Evolutionary conservation across 495 filamentous ascomycete genomes (phyloP).

Genomic region (Daldinia loculata): DNA sequence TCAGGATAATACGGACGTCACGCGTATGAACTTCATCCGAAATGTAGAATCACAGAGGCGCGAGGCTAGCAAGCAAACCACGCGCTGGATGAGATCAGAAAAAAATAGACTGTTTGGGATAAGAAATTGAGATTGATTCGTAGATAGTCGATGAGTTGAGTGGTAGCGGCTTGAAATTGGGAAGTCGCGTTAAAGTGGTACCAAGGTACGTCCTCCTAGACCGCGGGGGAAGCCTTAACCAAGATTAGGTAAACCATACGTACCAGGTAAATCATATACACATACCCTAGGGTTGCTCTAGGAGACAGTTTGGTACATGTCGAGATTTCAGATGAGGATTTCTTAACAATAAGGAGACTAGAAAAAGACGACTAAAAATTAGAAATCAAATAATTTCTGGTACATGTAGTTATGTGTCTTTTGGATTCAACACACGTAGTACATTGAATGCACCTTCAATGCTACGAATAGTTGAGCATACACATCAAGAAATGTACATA

Average conservation of each 20-base stretch:
- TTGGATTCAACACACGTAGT: too few relatives aligned
- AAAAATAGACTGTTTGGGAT: neutral
- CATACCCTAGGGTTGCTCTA: neutral
- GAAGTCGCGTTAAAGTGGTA: conserved; percentile 37
- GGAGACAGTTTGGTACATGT: too few relatives aligned
- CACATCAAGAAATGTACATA: too few relatives aligned
- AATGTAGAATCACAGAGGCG: neutral
- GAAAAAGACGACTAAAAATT: too few relatives aligned
- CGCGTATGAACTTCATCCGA: conserved; percentile 19
- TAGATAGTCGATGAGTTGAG: neutral
- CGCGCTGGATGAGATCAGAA: neutral
- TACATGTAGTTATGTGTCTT: too few relatives aligned
- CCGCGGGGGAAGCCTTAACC: conserved; percentile 11
- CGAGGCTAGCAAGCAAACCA: neutral
- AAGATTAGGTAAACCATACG: conserved; percentile 4
- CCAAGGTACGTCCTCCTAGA: conserved; percentile 1
- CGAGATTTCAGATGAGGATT: too few relatives aligned
- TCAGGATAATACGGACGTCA: conserved; percentile 10
- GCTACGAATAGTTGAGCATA: too few relatives aligned
- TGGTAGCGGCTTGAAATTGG: conserved; percentile 14
- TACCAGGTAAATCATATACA: neutral
- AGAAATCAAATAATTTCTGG: too few relatives aligned
- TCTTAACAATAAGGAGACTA: too few relatives aligned
- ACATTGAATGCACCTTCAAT: too few relatives aligned
- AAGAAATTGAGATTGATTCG: neutral